phyloP scores from a whole-genome alignment of 139 green algal species.

The Chlamydomonas schloesseri region DNA sequence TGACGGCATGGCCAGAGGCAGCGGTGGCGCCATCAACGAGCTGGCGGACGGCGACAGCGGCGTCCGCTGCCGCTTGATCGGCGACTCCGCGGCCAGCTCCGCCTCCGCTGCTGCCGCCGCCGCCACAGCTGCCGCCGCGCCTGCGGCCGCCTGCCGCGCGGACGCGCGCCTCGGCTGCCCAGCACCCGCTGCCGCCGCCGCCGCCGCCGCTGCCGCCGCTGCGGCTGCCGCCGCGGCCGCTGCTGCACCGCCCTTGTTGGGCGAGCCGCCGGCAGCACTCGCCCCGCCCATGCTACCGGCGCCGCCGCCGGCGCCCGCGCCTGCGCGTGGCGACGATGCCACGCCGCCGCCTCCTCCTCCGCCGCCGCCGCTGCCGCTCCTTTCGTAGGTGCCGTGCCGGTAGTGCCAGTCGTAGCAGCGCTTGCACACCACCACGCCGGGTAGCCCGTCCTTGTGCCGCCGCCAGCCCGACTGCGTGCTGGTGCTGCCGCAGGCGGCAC shows the following conservation, averaged over 20 bases:
- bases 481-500: neutral
- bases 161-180: too few relatives aligned
- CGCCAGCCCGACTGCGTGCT: slow-evolving; percentile 2
- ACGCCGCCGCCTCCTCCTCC: too few relatives aligned
- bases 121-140: neutral
- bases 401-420: slow-evolving; percentile 41
- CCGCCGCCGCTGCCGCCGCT: too few relatives aligned
- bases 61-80: neutral
- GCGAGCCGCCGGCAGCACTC: neutral
- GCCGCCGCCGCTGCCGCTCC: neutral
- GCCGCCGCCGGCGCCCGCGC: neutral
- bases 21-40: neutral
- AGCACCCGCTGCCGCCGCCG: too few relatives aligned
- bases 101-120: neutral
- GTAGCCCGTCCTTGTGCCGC: slow-evolving; percentile 7
- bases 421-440: slow-evolving; percentile 26
- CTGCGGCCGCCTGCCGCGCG: neutral
- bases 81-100: neutral
- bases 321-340: neutral
- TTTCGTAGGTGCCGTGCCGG: slow-evolving; percentile 35
- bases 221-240: too few relatives aligned
- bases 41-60: neutral
- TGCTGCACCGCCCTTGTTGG: neutral
- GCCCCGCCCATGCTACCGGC: too few relatives aligned
- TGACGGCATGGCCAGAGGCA: too few relatives aligned